phyloP scores from a whole-genome alignment of 805 yeast genomes.

The Metschnikowia arizonensis region DNA sequence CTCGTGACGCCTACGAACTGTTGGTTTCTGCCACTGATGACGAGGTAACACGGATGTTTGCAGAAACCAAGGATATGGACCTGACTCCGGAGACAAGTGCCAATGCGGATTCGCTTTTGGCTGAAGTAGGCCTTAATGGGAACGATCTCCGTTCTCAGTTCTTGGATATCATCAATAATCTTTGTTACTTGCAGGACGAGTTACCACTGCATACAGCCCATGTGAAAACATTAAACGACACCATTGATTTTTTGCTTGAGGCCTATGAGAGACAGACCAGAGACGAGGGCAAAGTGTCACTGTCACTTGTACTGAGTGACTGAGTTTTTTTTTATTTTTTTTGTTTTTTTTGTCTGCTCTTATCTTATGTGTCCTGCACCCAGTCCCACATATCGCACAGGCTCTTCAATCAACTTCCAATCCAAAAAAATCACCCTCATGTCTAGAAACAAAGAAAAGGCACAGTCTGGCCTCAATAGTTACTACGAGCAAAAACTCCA shows the following conservation, averaged over 20 bases:
- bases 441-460: conserved; percentile 76
- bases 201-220: conserved; percentile 37
- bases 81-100: conserved; percentile 14
- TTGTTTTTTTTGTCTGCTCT: too few species aligned
- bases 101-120: neutral
- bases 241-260: conserved; percentile 26
- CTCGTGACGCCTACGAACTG: conserved; percentile 35
- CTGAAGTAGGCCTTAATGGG: neutral
- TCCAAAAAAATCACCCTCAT: conserved; percentile 31
- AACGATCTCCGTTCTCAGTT: conserved; percentile 18
- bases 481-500: conserved; percentile 60
- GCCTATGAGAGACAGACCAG: conserved; percentile 6
- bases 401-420: neutral
- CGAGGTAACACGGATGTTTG: conserved; percentile 26
- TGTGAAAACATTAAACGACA: conserved; percentile 32
- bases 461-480: conserved; percentile 65
- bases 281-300: too few species aligned
- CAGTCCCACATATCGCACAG: too few species aligned
- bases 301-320: too few species aligned
- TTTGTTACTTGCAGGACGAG: conserved; percentile 31
- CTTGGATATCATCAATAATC: conserved; percentile 24
- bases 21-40: conserved; percentile 29
- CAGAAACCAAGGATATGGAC: conserved; percentile 13
- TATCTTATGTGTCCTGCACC: too few species aligned
- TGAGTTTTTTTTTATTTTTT: too few species aligned